These are phyloP conservation scores for Aureobasidium mangrovei DNA, from an alignment of 2,329 filamentous ascomycete genomes.

Conservation along the genomic window DNA sequence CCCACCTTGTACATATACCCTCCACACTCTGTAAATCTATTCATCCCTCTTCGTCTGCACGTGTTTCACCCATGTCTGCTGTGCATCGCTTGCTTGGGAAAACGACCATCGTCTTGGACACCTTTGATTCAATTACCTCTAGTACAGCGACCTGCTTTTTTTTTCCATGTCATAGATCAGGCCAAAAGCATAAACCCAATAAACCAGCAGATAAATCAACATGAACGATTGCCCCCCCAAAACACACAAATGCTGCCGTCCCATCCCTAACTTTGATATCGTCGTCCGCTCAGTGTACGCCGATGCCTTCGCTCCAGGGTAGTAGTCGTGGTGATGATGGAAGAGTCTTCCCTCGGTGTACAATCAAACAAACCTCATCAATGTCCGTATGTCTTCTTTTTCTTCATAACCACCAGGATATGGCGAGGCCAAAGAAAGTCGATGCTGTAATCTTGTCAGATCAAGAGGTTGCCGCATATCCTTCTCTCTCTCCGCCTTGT, in stretches of 20 bases:
- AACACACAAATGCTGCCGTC: background rate
- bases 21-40: background rate
- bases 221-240: background rate
- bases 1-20: conserved; percentile 6
- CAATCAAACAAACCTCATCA: background rate
- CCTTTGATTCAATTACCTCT: background rate
- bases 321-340: no score
- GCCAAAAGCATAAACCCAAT: conserved; percentile 9
- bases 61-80: no score
- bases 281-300: background rate
- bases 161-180: background rate
- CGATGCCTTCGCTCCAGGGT: background rate
- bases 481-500: background rate
- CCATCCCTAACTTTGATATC: background rate
- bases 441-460: conserved; percentile 1
- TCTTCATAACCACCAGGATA: conserved; percentile 1
- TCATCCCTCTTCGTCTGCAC: background rate
- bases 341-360: background rate
- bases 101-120: no score
- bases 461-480: no score
- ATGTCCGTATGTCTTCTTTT: background rate
- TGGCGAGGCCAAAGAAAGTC: background rate
- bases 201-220: background rate
- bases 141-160: background rate
- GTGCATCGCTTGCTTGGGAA: no score